These are phyloP conservation scores for Ambrosiella beaveri DNA, from an alignment of 2,329 filamentous ascomycete species.

Conservation along the genomic window DNA sequence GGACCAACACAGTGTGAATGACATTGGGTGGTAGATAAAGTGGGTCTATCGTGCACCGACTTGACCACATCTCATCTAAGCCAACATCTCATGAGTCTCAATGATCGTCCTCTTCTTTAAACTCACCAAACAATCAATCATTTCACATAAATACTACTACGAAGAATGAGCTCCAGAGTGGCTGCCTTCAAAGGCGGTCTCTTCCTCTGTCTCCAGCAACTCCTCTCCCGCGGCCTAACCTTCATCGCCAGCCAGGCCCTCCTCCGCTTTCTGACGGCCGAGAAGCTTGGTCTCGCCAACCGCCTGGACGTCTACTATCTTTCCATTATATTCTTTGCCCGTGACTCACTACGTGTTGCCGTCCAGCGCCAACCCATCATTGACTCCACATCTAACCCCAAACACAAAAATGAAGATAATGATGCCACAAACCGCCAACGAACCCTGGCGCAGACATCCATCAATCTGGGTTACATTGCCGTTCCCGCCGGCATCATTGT, in stretches of 20 bases:
- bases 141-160: neutral
- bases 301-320: constrained; percentile 89
- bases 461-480: constrained; percentile 78
- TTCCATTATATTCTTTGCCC: constrained; percentile 82
- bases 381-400: neutral
- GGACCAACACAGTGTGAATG: neutral
- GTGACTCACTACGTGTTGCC: constrained; percentile 81
- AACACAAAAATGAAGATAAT: neutral
- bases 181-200: constrained; percentile 52
- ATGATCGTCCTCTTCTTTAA: neutral
- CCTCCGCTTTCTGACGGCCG: constrained; percentile 71
- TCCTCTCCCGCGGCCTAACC: constrained; percentile 72
- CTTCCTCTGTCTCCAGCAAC: constrained; percentile 73
- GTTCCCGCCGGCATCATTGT: constrained; percentile 50
- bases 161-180: constrained; percentile 4
- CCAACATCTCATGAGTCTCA: neutral
- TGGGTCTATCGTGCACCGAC: neutral
- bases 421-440: neutral
- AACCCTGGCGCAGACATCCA: constrained; percentile 49
- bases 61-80: neutral
- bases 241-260: constrained; percentile 86
- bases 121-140: neutral
- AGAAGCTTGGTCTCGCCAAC: constrained; percentile 66
- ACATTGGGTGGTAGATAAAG: neutral
- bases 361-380: constrained; percentile 51